phyloP scores from a whole-genome alignment of 768 basidiomycete genomes.

The Leccinum arenicola region DNA sequence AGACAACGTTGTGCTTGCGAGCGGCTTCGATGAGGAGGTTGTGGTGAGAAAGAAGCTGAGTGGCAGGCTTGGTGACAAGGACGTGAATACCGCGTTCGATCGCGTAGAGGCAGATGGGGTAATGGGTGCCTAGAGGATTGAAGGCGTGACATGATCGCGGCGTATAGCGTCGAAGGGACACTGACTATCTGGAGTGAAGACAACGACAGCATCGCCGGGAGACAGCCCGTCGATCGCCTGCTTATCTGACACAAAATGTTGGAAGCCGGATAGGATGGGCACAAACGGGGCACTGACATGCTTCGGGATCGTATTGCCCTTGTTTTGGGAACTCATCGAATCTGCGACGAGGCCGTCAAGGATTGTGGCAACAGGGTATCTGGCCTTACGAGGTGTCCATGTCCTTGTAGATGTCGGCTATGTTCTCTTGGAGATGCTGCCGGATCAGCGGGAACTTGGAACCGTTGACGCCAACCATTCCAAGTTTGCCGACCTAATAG shows the following conservation, averaged over 20 bases:
- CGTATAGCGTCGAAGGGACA: slow-evolving; percentile 4
- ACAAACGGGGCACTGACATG: slow-evolving; percentile 56
- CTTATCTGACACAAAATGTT: slow-evolving; percentile 56
- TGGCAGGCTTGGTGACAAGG: slow-evolving; percentile 91
- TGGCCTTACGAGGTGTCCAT: slow-evolving; percentile 69
- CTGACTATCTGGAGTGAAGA: slow-evolving; percentile 90
- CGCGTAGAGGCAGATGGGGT: slow-evolving; percentile 81
- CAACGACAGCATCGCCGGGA: slow-evolving; percentile 84
- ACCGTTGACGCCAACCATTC: slow-evolving; percentile 90
- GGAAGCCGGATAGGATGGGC: slow-evolving; percentile 2
- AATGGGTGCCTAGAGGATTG: slow-evolving; percentile 64
- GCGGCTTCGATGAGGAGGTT: slow-evolving; percentile 74
- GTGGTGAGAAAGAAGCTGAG: slow-evolving; percentile 82
- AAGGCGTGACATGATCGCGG: background rate
- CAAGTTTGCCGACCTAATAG: slow-evolving; percentile 60
- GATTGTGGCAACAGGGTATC: background rate
- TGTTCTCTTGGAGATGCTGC: slow-evolving; percentile 77
- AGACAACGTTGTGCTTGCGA: slow-evolving; percentile 74
- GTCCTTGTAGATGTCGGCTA: slow-evolving; percentile 79
- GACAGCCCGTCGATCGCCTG: slow-evolving; percentile 72
- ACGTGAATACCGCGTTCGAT: slow-evolving; percentile 85
- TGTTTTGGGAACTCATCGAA: slow-evolving; percentile 81
- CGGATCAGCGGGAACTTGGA: slow-evolving; percentile 86
- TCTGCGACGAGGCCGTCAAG: slow-evolving; percentile 33
- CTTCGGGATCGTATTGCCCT: slow-evolving; percentile 66